Evolutionary conservation across 2,329 filamentous ascomycete species (phyloP), one percentile per base, ranked within the genome.

Genomic region (Colletotrichum aenigma): DNA sequence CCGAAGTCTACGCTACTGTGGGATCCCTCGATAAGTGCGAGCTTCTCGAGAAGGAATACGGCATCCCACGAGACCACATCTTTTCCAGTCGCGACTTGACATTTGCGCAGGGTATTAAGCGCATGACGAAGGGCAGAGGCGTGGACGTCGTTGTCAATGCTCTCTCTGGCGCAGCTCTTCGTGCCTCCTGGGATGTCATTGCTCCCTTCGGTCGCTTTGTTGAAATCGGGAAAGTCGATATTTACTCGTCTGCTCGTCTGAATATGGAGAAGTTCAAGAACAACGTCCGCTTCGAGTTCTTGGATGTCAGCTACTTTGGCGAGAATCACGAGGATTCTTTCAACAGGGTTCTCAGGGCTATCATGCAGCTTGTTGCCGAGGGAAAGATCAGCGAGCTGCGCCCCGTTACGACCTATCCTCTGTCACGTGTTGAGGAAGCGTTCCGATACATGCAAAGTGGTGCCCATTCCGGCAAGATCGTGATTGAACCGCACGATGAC

Each of bases 211-310:
- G 87, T 2, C 82, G 85, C 4, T 87, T 89, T 65, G 78, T 89
- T 8, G 87, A 90, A 68, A 84, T 89, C 56, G 84, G 85, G 8
- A 84, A 82, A 76, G 78, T 82, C 38, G 86, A 87, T 55, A 80
- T 85, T 28, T 79, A 80, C 8, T 82, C 80, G 70, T 87, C 86
- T 70, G 84, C 82, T 2, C 81, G 85, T 2, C 80, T 91, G 0
- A 87, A 89, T 38, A 87, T 91, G 85, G 78, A 83, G 15, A 85
- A 85, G 15, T 87, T 89, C 66, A 85, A 87, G 32, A 28, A 36
- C 36, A 89, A 88, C 74, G 84, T 84, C 32, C 87, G 85, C 61
- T 88, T 88, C 77, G 83, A 84, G 74, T 85, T 87, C 0, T 83
- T 89, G 3, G 87, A 89, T 71, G 80, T 88, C 4, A 43, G 74